Evolutionary conservation across 768 basidiomycete species (phyloP).

Genomic region (Russula compacta): DNA sequence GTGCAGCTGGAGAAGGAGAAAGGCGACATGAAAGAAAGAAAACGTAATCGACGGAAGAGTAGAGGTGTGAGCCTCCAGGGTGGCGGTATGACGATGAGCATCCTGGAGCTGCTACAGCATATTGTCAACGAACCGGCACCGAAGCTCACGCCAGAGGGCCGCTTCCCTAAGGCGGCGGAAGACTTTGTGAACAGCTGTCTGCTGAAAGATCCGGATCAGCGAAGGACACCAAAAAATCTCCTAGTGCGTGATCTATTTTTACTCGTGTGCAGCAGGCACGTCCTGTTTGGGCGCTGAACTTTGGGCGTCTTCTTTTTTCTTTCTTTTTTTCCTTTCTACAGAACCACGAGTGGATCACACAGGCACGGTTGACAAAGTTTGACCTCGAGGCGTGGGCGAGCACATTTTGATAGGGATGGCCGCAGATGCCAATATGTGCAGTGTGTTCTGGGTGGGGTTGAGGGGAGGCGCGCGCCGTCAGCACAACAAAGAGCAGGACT

Average conservation of each 20-base stretch:
- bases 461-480: too few species aligned
- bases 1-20: slow-evolving; percentile 34
- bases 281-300: not conserved
- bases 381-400: slow-evolving; percentile 77
- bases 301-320: slow-evolving; percentile 1
- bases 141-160: slow-evolving; percentile 63
- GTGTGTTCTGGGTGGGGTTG: too few species aligned
- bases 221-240: slow-evolving; percentile 84
- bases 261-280: not conserved
- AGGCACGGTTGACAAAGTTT: slow-evolving; percentile 47
- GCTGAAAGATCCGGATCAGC: slow-evolving; percentile 76
- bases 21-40: slow-evolving; percentile 38
- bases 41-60: slow-evolving; percentile 80
- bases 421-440: too few species aligned
- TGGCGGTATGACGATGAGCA: slow-evolving; percentile 96
- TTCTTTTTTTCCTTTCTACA: too few species aligned
- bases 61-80: slow-evolving; percentile 91
- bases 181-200: slow-evolving; percentile 85
- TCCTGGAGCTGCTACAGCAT: slow-evolving; percentile 91
- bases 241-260: slow-evolving; percentile 40
- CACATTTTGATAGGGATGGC: slow-evolving; percentile 41
- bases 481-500: too few species aligned
- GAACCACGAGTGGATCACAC: slow-evolving; percentile 71
- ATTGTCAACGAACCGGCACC: slow-evolving; percentile 99
- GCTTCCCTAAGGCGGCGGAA: slow-evolving; percentile 66